Conservation (phyloP, 768 basidiomycete species). For the Tylopilus cervinicoccineus region DNA sequence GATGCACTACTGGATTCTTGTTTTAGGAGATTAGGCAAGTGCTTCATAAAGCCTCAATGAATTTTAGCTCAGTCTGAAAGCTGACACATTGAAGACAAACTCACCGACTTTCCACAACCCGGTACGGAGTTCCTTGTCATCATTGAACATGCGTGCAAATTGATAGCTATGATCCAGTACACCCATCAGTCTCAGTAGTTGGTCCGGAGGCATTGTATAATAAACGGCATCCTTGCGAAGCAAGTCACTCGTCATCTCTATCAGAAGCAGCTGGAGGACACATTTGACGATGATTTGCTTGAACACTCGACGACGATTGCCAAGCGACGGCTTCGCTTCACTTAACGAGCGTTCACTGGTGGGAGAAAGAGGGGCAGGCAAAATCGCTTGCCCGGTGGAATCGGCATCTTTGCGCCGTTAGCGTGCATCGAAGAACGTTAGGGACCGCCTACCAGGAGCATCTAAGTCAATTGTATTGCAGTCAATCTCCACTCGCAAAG, state of each 20-base stretch:
- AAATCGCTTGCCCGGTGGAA: constrained; percentile 57
- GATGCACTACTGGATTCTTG: constrained; percentile 98
- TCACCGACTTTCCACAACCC: constrained; percentile 99
- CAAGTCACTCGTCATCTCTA: constrained; percentile 95
- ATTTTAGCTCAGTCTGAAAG: constrained; percentile 2
- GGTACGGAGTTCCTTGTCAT: constrained; percentile 94
- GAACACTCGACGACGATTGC: constrained; percentile 82
- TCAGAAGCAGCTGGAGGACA: constrained; percentile 91
- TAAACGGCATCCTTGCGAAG: constrained; percentile 92
- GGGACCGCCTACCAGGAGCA: constrained; percentile 27
- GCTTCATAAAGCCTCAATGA: constrained; percentile 95
- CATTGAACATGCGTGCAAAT: constrained; percentile 96
- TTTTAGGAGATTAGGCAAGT: constrained; percentile 93
- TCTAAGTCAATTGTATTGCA: constrained; percentile 55
- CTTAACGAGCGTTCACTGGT: constrained; percentile 50
- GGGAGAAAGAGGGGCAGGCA: constrained; percentile 88
- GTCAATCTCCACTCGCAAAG: constrained; percentile 80
- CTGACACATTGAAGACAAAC: constrained; percentile 32
- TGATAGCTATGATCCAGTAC: constrained; percentile 97
- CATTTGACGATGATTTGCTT: constrained; percentile 99
- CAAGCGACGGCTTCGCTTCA: constrained; percentile 51
- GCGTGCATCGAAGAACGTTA: not conserved
- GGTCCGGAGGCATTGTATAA: constrained; percentile 88
- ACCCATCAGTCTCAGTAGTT: constrained; percentile 89
- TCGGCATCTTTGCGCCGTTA: constrained; percentile 34